phyloP scores from a whole-genome alignment of 2,329 filamentous ascomycete genomes.

The Ophiostoma sp. region DNA sequence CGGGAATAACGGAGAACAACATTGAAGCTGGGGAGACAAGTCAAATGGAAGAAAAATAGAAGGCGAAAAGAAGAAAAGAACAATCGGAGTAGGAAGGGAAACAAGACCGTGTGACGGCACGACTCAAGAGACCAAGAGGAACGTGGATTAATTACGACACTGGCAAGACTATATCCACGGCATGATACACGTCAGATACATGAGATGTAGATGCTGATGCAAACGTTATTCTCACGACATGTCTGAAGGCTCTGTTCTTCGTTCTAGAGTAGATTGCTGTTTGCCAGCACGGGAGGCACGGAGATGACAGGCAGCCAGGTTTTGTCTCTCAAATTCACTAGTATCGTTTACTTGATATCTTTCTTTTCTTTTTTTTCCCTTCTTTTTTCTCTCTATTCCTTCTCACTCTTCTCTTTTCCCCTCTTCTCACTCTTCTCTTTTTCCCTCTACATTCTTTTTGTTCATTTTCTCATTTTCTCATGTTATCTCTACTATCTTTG shows the following conservation, averaged over 20 bases:
- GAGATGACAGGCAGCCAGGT: too few relatives aligned
- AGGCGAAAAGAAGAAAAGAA: not conserved
- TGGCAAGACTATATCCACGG: not conserved
- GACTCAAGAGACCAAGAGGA: not conserved
- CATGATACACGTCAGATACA: conserved; percentile 3
- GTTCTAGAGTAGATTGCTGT: too few relatives aligned
- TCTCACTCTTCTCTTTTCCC: too few relatives aligned
- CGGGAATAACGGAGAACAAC: conserved; percentile 8
- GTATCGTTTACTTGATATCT: not conserved
- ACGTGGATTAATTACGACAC: conserved; percentile 9
- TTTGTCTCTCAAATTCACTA: not conserved
- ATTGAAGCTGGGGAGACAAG: not conserved
- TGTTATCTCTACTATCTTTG: not conserved
- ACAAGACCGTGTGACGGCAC: not conserved
- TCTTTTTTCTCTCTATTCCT: too few relatives aligned
- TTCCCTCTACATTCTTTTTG: too few relatives aligned
- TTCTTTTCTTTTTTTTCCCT: not conserved
- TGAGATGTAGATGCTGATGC: not conserved
- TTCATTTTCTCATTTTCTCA: too few relatives aligned
- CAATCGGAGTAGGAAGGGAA: not conserved
- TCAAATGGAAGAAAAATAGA: conserved; percentile 6
- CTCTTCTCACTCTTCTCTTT: not conserved
- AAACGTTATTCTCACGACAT: conserved; percentile 9
- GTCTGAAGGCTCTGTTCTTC: not conserved
- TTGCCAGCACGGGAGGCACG: too few relatives aligned